Evolutionary conservation across 2,329 filamentous ascomycete genomes (phyloP), one percentile per base, ranked within the genome.

Genomic region (Colletotrichum eremochloae): DNA sequence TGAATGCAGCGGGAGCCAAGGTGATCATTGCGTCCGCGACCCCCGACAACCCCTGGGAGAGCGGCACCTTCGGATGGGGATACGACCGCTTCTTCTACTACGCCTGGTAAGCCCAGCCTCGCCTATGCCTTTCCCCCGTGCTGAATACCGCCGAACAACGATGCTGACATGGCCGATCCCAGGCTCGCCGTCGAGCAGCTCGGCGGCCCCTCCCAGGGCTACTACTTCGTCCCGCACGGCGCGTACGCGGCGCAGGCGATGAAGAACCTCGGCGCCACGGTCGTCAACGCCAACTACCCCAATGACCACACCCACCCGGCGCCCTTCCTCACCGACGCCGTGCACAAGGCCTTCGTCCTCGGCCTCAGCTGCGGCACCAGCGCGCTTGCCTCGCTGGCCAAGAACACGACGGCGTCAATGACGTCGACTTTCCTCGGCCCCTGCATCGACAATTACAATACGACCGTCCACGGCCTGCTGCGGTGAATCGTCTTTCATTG

Each of bases 281-380:
- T 81, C 4, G 87, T 90, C 36, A 85, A 90, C 77, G 80, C 82
- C 0, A 83, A 86, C 73, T 92, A 86, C 73, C 88, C 89, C 0
- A 84, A 84, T 29, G 90, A 91, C 75, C 90, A 92, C 78, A 92
- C 90, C 0, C 90, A 92, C 78, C 91, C 90, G 2, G 87, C 85
- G 63, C 81, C 87, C 0, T 81, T 80, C 38, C 87, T 89, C n/a
- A 89, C 90, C 1, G 82, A 88, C 71, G 80, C 86, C 5, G 86
- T 89, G 65, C 85, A 89, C 0, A 82, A 87, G 75, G 85, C 87
- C 6, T 92, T 91, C 75, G 86, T 89, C 7, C 86, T 88, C 75
- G 88, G 83, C 0, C 77, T 90, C 20, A 81, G 84, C 71, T 90
- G 87, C 75, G 83, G 80, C 2, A 83, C 82, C 9, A 84, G 84